These are phyloP conservation scores for Citrus hindsii DNA, from an alignment of 345 rosid genomes.

Conservation along the genomic window DNA sequence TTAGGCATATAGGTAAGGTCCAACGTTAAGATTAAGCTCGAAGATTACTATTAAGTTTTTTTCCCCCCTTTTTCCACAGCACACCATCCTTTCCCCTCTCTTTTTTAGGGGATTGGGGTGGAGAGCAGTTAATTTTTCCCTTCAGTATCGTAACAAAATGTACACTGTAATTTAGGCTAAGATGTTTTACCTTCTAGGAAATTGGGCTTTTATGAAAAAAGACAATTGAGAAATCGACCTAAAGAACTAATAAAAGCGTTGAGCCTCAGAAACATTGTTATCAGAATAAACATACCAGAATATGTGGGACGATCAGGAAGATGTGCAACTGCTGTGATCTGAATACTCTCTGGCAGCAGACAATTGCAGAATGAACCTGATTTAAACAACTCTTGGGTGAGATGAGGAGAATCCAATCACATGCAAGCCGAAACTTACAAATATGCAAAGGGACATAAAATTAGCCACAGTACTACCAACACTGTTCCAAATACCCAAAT, in stretches of 20 bases:
- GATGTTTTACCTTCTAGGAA: not conserved
- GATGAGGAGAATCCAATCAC: slow-evolving; percentile 1
- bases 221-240: not conserved
- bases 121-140: not conserved
- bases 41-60: not conserved
- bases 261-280: slow-evolving; percentile 1
- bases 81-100: too few relatives aligned
- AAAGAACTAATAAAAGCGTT: not conserved
- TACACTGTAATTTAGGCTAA: not conserved
- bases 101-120: too few relatives aligned
- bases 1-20: not conserved
- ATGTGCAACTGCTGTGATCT: slow-evolving; percentile 72
- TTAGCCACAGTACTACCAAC: not conserved
- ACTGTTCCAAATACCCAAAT: not conserved
- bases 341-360: slow-evolving; percentile 85
- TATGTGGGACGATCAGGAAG: slow-evolving; percentile 64
- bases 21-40: not conserved
- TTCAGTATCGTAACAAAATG: not conserved
- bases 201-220: not conserved
- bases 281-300: slow-evolving; percentile 52
- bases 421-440: slow-evolving; percentile 2
- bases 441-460: not conserved
- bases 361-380: slow-evolving; percentile 95
- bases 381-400: slow-evolving; percentile 19
- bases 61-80: too few relatives aligned